A percentile compares a stretch with the other conserved stretches of the same genome.
Evolutionary conservation across 164 flowering plant species (phyloP).

Genomic region (Nelumbo lutea): DNA sequence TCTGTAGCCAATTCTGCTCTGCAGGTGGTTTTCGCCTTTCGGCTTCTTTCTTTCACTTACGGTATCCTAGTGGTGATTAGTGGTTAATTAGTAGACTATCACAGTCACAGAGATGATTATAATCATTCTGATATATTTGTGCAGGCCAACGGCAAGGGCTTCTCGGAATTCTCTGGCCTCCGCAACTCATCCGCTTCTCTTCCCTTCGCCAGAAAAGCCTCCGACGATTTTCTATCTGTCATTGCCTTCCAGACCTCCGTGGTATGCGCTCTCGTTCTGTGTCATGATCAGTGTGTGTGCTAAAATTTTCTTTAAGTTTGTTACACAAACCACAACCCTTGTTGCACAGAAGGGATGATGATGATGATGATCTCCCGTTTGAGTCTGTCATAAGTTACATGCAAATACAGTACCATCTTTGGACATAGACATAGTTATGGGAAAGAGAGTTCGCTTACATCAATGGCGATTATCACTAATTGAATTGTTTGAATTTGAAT

Average conservation of each 20-base stretch:
- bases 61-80: background rate
- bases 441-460: too few relatives aligned
- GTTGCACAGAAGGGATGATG: too few relatives aligned
- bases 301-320: background rate
- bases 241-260: conserved; percentile 81
- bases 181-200: conserved; percentile 50
- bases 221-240: conserved; percentile 65
- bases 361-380: too few relatives aligned
- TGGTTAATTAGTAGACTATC: background rate
- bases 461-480: too few relatives aligned
- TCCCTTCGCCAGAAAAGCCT: conserved; percentile 47
- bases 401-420: too few relatives aligned
- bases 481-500: too few relatives aligned
- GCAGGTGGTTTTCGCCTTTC: conserved; percentile 34
- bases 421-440: too few relatives aligned
- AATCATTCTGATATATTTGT: background rate
- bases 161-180: conserved; percentile 70
- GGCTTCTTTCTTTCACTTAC: background rate
- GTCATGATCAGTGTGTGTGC: conserved; percentile 8
- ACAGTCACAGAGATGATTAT: too few relatives aligned
- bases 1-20: conserved; percentile 63
- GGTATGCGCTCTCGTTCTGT: conserved; percentile 20
- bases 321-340: too few relatives aligned
- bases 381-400: too few relatives aligned
- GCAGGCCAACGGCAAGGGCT: conserved; percentile 59